Evolutionary conservation across 2,329 filamentous ascomycete genomes (phyloP).

Genomic region (Monilinia laxa): DNA sequence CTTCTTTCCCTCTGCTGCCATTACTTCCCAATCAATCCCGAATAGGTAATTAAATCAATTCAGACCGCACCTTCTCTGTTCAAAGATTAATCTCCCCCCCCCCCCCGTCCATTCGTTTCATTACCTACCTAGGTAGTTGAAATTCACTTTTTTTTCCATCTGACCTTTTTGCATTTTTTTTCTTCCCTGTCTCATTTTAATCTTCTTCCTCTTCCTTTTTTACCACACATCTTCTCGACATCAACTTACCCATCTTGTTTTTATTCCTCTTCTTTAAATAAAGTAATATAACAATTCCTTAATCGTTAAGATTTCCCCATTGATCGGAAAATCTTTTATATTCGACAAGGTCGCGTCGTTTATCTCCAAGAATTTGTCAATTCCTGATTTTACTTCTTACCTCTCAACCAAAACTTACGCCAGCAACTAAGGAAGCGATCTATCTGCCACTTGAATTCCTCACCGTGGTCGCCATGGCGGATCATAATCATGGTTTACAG

Average conservation of each 20-base stretch:
- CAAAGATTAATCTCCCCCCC: too few species aligned
- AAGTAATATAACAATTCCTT: background rate
- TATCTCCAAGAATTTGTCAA: slow-evolving; percentile 11
- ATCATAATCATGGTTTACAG: slow-evolving; percentile 15
- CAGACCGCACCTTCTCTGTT: slow-evolving; percentile 17
- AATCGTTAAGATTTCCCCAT: slow-evolving; percentile 2
- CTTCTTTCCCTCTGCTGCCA: background rate
- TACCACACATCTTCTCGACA: slow-evolving; percentile 14
- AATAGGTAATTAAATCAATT: background rate
- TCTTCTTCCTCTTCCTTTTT: slow-evolving; percentile 14
- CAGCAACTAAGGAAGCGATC: background rate
- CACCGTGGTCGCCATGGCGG: slow-evolving; percentile 30
- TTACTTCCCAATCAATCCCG: background rate
- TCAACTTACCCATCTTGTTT: slow-evolving; percentile 20
- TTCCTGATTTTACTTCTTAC: slow-evolving; percentile 13
- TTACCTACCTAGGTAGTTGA: background rate
- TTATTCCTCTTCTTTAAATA: slow-evolving; percentile 2
- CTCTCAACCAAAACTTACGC: background rate
- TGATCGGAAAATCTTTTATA: slow-evolving; percentile 12
- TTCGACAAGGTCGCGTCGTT: slow-evolving; percentile 19
- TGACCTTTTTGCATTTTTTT: too few species aligned
- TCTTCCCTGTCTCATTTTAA: background rate
- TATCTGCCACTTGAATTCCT: background rate
- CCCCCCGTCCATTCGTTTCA: too few species aligned
- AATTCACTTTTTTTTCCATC: background rate